Percentiles rank a stretch among this genome's conserved stretches.
Conservation (phyloP, 176 grass and related monocot species). For the Phragmites australis region DNA sequence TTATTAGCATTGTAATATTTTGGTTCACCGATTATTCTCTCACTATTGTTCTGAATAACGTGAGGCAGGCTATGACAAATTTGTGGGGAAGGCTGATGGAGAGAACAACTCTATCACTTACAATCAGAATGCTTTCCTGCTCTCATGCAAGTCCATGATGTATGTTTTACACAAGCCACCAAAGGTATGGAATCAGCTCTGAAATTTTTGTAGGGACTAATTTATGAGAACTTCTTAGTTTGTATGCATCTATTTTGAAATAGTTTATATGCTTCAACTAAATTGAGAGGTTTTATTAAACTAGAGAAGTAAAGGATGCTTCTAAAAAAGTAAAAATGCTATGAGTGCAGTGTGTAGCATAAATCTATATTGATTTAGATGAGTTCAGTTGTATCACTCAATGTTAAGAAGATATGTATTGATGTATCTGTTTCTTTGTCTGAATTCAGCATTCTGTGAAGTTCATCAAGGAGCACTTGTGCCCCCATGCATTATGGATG, state of each 20-base stretch:
- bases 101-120: conserved; percentile 97
- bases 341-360: neutral
- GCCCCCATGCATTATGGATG: conserved; percentile 53
- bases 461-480: conserved; percentile 80
- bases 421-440: conserved; percentile 14
- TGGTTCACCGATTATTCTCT: too few relatives aligned
- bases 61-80: conserved; percentile 92
- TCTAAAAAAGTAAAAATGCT: neutral
- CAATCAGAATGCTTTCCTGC: conserved; percentile 92
- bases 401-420: conserved; percentile 13
- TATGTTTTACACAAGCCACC: conserved; percentile 82
- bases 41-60: too few relatives aligned
- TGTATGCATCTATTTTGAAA: neutral
- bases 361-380: neutral
- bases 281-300: conserved; percentile 2
- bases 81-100: conserved; percentile 83
- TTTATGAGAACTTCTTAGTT: conserved; percentile 17
- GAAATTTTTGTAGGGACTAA: neutral
- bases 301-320: neutral
- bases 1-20: too few relatives aligned
- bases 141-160: conserved; percentile 91
- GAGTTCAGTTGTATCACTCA: neutral
- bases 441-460: conserved; percentile 81
- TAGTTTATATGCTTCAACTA: conserved; percentile 4
- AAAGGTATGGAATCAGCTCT: conserved; percentile 61